These are phyloP conservation scores for Rhinocladiella mackenziei DNA, from an alignment of 2,329 filamentous ascomycete genomes.

Conservation along the genomic window DNA sequence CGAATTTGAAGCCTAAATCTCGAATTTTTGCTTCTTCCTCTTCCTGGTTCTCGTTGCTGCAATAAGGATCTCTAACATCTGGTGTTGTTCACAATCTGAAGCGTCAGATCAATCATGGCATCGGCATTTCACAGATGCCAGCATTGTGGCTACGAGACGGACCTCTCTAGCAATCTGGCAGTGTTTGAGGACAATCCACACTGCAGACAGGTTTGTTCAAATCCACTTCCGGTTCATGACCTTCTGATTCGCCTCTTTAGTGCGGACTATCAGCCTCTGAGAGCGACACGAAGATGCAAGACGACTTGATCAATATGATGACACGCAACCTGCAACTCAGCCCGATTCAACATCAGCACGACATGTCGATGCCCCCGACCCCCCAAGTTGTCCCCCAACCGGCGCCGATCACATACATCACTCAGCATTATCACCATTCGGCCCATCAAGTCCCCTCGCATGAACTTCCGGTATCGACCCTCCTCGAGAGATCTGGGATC, in stretches of 20 bases:
- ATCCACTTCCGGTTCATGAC: conserved; percentile 24
- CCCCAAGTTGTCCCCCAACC: conserved; percentile 31
- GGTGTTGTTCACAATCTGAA: conserved; percentile 16
- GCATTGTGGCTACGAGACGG: conserved; percentile 38
- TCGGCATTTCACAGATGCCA: conserved; percentile 39
- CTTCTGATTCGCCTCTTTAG: conserved; percentile 32
- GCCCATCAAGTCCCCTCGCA: conserved; percentile 54
- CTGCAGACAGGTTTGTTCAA: conserved; percentile 40
- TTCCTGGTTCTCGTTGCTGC: conserved; percentile 26
- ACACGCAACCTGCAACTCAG: conserved; percentile 67
- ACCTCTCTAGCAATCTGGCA: conserved; percentile 36
- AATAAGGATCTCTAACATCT: conserved; percentile 21
- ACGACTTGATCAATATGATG: conserved; percentile 79
- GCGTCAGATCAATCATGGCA: conserved; percentile 35
- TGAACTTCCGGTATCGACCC: conserved; percentile 51
- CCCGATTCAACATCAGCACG: conserved; percentile 33
- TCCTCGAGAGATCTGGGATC: conserved; percentile 55
- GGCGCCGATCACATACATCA: conserved; percentile 65
- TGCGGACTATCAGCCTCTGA: conserved; percentile 42
- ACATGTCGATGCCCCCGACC: conserved; percentile 33
- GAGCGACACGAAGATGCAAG: conserved; percentile 62
- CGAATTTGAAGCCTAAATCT: conserved; percentile 30
- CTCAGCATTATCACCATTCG: conserved; percentile 81
- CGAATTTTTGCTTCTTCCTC: conserved; percentile 26
- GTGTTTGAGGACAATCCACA: conserved; percentile 38